phyloP scores from a whole-genome alignment of 1,139 yeast genomes.

The Torulaspora globosa region DNA sequence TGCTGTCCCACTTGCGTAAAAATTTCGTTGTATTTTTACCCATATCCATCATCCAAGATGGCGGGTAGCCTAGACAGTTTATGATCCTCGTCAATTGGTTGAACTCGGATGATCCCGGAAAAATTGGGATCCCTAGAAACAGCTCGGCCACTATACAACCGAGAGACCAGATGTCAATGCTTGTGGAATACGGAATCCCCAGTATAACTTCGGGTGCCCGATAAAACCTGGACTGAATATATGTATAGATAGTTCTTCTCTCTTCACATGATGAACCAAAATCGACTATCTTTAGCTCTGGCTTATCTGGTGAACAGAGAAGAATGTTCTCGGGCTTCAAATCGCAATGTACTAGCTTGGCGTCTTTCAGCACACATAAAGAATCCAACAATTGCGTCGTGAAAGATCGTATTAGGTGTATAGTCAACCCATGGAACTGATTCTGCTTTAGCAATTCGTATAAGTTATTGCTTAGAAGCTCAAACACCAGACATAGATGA shows the following conservation, averaged over 20 bases:
- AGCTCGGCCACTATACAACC: conserved; percentile 96
- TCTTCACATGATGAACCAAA: conserved; percentile 97
- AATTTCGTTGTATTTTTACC: conserved; percentile 80
- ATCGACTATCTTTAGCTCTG: conserved; percentile 88
- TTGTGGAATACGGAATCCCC: conserved; percentile 85
- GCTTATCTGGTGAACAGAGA: conserved; percentile 74
- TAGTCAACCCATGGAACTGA: conserved; percentile 85
- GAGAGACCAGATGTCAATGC: conserved; percentile 97
- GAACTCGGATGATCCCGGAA: conserved; percentile 93
- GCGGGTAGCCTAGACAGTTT: conserved; percentile 82
- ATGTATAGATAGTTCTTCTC: conserved; percentile 82
- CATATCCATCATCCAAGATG: conserved; percentile 94
- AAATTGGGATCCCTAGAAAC: conserved; percentile 86
- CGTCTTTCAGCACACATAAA: conserved; percentile 70
- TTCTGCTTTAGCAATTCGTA: conserved; percentile 91
- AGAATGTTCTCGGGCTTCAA: conserved; percentile 93
- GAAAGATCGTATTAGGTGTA: conserved; percentile 72
- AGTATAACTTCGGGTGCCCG: conserved; percentile 92
- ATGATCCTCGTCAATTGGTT: conserved; percentile 82
- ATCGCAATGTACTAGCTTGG: conserved; percentile 91
- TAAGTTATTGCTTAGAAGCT: conserved; percentile 77
- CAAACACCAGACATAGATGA: conserved; percentile 90
- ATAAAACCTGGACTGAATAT: conserved; percentile 92
- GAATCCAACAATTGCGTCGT: conserved; percentile 80
- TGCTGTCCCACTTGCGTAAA: conserved; percentile 46